phyloP scores from a whole-genome alignment of 345 rosid species.

The Eucalyptus albens region DNA sequence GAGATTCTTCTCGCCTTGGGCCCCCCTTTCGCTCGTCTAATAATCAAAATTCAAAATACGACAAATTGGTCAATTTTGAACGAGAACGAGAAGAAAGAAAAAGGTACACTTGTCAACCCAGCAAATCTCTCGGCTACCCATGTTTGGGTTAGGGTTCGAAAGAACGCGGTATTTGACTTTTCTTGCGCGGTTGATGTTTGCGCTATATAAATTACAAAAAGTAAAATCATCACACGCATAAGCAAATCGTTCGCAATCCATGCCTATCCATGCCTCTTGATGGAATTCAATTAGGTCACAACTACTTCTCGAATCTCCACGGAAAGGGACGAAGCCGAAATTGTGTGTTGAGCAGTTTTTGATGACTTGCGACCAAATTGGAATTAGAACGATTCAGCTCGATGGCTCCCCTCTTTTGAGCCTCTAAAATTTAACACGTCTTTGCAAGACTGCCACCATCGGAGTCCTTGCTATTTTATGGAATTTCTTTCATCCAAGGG shows the following conservation, averaged over 20 bases:
- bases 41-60: not conserved
- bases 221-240: not conserved
- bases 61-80: not conserved
- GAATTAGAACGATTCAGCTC: not conserved
- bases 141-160: not conserved
- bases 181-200: not conserved
- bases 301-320: not conserved
- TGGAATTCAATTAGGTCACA: not conserved
- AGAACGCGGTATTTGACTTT: not conserved
- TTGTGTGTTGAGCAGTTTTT: not conserved
- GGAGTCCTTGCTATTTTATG: not conserved
- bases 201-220: not conserved
- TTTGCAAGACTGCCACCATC: not conserved
- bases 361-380: not conserved
- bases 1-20: not conserved
- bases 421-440: not conserved
- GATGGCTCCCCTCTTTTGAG: not conserved
- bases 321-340: not conserved
- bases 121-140: not conserved
- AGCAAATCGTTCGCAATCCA: not conserved
- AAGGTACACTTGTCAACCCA: not conserved
- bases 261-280: not conserved
- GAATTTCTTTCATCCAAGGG: not conserved
- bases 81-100: not conserved
- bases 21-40: not conserved